Percentiles rank a stretch among this genome's conserved stretches.
These are phyloP conservation scores for Gentiana macrophylla DNA, from an alignment of 257 asterid species.

Conservation along the genomic window DNA sequence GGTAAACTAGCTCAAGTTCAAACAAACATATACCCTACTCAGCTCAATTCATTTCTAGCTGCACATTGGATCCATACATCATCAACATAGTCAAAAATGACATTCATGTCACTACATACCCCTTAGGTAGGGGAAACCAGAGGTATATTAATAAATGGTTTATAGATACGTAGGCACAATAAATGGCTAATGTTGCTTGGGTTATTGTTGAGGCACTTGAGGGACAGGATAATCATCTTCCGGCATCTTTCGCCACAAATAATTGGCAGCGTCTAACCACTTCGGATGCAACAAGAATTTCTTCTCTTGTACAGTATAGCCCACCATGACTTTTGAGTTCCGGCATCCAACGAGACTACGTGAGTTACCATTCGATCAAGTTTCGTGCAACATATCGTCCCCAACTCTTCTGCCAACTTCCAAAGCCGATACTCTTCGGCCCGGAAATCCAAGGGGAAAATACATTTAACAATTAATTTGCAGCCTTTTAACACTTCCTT, in stretches of 20 bases:
- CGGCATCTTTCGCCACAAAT: slow-evolving; percentile 56
- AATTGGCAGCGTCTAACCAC: slow-evolving; percentile 73
- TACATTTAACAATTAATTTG: slow-evolving; percentile 51
- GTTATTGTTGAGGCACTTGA: no score
- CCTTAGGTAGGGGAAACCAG: no score
- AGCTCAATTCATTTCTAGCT: no score
- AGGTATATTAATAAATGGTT: no score
- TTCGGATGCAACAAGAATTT: slow-evolving; percentile 54
- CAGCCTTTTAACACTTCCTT: slow-evolving; percentile 53
- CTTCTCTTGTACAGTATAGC: slow-evolving; percentile 36
- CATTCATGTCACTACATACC: no score
- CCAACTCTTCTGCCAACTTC: slow-evolving; percentile 67
- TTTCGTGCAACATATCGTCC: slow-evolving; percentile 54
- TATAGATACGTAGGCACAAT: no score
- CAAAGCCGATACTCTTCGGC: slow-evolving; percentile 51
- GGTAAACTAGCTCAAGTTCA: no score
- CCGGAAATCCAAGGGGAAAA: background rate
- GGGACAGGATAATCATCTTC: slow-evolving; percentile 54
- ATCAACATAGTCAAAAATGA: no score
- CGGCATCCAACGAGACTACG: slow-evolving; percentile 51
- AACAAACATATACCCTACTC: no score
- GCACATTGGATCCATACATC: no score
- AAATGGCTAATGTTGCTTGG: no score
- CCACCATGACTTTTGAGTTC: slow-evolving; percentile 61
- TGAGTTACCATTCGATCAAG: slow-evolving; percentile 54